Evolutionary conservation across 2,329 filamentous ascomycete species (phyloP), one percentile per base, ranked within the genome.

Genomic region (Aspergillus japonicus): DNA sequence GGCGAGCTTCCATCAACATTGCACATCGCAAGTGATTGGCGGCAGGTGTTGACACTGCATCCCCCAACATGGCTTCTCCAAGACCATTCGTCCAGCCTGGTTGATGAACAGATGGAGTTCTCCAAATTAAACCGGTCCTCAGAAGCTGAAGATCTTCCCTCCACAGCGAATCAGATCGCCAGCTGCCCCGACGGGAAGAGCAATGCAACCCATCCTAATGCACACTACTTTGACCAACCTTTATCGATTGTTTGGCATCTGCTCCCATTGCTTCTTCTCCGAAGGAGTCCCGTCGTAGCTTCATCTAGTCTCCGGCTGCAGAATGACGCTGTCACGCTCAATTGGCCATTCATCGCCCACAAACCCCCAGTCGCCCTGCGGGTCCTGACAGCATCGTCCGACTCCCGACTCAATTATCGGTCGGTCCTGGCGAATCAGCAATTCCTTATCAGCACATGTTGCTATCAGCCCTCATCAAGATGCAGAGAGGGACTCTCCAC

Each of bases 391-490:
- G 39, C 21, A 44, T 50, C 44, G 59, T 61, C 62, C 42, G 48
- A 50, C 42, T 19, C 35, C 47, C 50, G 33, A 39, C 57, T 64
- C 58, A 64, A 68, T 62, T 60, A 51, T 42, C 47, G 29, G 55
- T 64, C 61, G 39, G 29, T 14, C 39, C 24, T 26, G 51, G 39
- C 52, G 60, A 73, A 73, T 73, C 69, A 71, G 63, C 59, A 35
- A 26, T 11, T 56, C 55, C 58, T 68, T 66, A 67, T 68, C 65
- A 62, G 58, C 35, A 58, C 71, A 73, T 73, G 71, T 69, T 35
- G 71, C 60, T 59, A 66, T 64, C 63, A 53, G 52, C 52, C 47
- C 26, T 52, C 35, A 24, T 47, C 44, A 48, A 23, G 42, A 59
- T 59, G 56, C 54, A 55, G 51, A 50, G 51, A n/a, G 39, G 21